Evolutionary conservation across 1,139 yeast species (phyloP).

Genomic region (Lodderomyces metapsilosis): DNA sequence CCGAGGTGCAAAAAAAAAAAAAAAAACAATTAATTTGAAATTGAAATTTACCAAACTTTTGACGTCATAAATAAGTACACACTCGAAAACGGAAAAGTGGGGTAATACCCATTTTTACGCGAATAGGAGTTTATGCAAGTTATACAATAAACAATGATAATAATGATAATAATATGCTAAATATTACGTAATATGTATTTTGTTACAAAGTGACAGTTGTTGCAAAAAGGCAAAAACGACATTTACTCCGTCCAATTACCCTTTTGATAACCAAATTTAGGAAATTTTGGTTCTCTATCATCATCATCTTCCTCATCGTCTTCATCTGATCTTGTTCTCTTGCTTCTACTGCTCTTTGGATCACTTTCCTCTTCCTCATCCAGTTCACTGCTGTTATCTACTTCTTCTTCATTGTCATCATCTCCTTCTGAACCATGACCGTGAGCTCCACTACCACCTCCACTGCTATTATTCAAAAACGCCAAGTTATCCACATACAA

Average conservation of each 20-base stretch:
- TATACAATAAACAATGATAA: too few species aligned
- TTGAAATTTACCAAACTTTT: too few species aligned
- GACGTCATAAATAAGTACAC: background rate
- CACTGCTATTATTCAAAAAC: conserved; percentile 17
- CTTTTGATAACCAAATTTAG: conserved; percentile 14
- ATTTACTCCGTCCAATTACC: too few species aligned
- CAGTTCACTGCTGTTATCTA: conserved; percentile 6
- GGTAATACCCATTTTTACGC: background rate
- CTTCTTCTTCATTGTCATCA: conserved; percentile 6
- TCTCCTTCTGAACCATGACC: too few species aligned
- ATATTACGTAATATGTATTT: too few species aligned
- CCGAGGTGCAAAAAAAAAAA: conserved; percentile 1
- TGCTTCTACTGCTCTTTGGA: background rate
- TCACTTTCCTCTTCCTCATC: conserved; percentile 8
- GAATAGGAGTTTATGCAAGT: too few species aligned
- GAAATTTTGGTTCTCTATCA: conserved; percentile 9
- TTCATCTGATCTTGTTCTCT: too few species aligned
- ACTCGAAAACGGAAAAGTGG: background rate
- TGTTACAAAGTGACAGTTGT: too few species aligned
- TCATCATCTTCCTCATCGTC: conserved; percentile 8
- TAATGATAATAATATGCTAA: too few species aligned
- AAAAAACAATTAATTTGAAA: too few species aligned
- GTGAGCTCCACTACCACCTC: background rate
- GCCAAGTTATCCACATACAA: conserved; percentile 37
- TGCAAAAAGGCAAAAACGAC: too few species aligned